phyloP scores from a whole-genome alignment of 345 rosid species.

The Fremontodendron californicum region DNA sequence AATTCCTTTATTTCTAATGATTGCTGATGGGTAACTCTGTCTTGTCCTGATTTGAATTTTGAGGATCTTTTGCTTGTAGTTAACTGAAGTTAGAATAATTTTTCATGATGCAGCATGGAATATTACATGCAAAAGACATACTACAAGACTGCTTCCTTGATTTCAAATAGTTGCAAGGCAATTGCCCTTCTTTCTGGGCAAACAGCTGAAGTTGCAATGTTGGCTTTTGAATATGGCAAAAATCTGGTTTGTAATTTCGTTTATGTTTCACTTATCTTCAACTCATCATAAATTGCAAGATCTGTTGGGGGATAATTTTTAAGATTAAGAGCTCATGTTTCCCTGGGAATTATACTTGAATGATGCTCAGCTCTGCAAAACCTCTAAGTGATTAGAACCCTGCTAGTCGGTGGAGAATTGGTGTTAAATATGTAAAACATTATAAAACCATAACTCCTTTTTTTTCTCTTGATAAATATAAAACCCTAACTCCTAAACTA shows the following conservation, averaged over 20 bases:
- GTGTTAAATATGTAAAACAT: background rate
- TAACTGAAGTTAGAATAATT: conserved; percentile 4
- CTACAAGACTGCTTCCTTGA: conserved; percentile 83
- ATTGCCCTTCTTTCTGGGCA: conserved; percentile 90
- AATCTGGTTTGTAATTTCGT: conserved; percentile 69
- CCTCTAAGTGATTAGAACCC: background rate
- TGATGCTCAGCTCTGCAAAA: background rate
- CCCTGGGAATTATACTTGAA: background rate
- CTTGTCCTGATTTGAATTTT: background rate
- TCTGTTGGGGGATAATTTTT: background rate
- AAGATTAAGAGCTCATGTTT: background rate
- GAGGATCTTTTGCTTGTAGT: background rate
- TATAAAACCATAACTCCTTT: background rate
- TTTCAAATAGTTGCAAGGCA: conserved; percentile 90
- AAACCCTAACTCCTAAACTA: background rate
- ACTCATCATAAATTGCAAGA: background rate
- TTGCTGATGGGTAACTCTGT: background rate
- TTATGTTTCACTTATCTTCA: background rate
- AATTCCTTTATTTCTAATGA: background rate
- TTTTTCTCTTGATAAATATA: background rate
- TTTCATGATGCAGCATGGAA: conserved; percentile 60
- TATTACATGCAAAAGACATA: conserved; percentile 82
- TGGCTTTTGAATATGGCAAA: conserved; percentile 89
- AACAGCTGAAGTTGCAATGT: conserved; percentile 67
- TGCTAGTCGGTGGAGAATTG: background rate